A percentile compares a stretch with the other conserved stretches of the same genome.
phyloP scores from a whole-genome alignment of 2,329 filamentous ascomycete species.

The Talaromyces amestolkiae region DNA sequence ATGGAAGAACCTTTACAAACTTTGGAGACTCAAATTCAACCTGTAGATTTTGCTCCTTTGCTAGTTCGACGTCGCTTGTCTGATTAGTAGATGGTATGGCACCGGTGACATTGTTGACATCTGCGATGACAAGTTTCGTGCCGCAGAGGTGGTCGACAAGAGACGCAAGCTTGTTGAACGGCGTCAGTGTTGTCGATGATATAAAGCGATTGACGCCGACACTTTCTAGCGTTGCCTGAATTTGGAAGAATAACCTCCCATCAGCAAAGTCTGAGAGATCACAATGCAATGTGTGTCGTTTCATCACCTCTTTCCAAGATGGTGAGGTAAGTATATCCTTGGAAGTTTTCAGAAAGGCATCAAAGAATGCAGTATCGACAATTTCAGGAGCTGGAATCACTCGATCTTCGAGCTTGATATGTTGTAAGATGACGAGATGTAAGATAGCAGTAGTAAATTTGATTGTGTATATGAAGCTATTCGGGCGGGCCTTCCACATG shows the following conservation, averaged over 20 bases:
- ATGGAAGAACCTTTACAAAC: slow-evolving; percentile 3
- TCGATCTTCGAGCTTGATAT: slow-evolving; percentile 6
- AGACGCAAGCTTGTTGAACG: not conserved
- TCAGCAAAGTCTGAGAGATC: not conserved
- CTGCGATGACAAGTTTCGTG: not conserved
- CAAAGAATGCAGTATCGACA: not conserved
- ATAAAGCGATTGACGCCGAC: not conserved
- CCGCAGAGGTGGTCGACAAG: not conserved
- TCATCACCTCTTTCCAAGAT: not conserved
- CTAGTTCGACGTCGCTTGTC: not conserved
- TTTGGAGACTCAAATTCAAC: not conserved
- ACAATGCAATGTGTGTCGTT: not conserved
- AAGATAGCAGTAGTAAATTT: not conserved
- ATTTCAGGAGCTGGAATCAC: not conserved
- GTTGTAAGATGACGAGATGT: not conserved
- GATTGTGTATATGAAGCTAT: not conserved
- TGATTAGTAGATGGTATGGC: too few relatives aligned
- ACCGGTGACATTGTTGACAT: too few relatives aligned
- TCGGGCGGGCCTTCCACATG: not conserved
- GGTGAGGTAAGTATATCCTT: not conserved
- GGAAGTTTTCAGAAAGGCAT: not conserved
- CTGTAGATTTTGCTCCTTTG: not conserved
- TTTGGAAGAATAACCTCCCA: not conserved
- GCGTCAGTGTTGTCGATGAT: not conserved
- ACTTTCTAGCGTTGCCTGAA: not conserved